Evolutionary conservation across 2,329 filamentous ascomycete species (phyloP).

Genomic region (Trichoderma sp.): DNA sequence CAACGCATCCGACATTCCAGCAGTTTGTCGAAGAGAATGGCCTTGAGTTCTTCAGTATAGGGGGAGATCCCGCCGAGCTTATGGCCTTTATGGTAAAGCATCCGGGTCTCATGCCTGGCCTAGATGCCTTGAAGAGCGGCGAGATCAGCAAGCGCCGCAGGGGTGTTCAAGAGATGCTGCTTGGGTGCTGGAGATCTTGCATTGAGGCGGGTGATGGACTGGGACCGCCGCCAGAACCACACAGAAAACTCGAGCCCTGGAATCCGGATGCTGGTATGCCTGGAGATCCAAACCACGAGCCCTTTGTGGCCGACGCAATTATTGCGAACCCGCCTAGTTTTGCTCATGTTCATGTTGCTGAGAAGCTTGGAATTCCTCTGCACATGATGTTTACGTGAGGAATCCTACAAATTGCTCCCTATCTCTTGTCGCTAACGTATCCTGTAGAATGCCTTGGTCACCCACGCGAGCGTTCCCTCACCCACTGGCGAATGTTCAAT

Average conservation of each 20-base stretch:
- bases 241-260: slow-evolving; percentile 52
- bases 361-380: slow-evolving; percentile 73
- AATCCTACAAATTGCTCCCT: not conserved
- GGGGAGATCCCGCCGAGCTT: slow-evolving; percentile 73
- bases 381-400: slow-evolving; percentile 89
- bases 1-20: slow-evolving; percentile 72
- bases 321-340: slow-evolving; percentile 80
- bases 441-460: slow-evolving; percentile 83
- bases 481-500: slow-evolving; percentile 80
- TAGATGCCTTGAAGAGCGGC: slow-evolving; percentile 75
- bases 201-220: slow-evolving; percentile 75
- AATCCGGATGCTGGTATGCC: slow-evolving; percentile 41
- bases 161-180: slow-evolving; percentile 77
- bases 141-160: slow-evolving; percentile 75
- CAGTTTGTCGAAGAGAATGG: slow-evolving; percentile 70
- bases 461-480: slow-evolving; percentile 85
- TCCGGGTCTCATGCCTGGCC: slow-evolving; percentile 80
- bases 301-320: slow-evolving; percentile 83
- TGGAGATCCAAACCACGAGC: slow-evolving; percentile 51
- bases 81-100: slow-evolving; percentile 95
- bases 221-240: slow-evolving; percentile 53
- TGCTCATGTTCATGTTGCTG: slow-evolving; percentile 74
- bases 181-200: slow-evolving; percentile 85
- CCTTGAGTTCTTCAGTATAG: slow-evolving; percentile 76
- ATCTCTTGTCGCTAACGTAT: not conserved